These are phyloP conservation scores for Plantago elongata DNA, from an alignment of 257 asterid species.

Conservation along the genomic window DNA sequence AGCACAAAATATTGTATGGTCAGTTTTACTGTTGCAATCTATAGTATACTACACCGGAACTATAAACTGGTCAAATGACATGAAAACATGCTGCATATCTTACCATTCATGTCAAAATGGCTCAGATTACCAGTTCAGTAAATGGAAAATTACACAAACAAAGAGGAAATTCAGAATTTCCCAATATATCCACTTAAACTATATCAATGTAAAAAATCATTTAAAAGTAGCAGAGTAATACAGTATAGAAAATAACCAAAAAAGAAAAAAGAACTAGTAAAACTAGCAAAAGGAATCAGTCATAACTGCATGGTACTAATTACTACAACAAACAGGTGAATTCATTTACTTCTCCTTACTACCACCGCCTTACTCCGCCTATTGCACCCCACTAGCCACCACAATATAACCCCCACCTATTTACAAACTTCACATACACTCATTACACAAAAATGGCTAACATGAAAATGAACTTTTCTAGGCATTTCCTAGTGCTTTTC, in stretches of 20 bases:
- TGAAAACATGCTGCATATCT: background rate
- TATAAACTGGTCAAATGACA: background rate
- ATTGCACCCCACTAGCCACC: slow-evolving; percentile 17
- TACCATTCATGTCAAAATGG: background rate
- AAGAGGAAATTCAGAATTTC: background rate
- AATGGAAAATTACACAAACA: background rate
- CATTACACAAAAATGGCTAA: slow-evolving; percentile 1
- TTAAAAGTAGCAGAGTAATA: background rate
- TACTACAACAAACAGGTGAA: slow-evolving; percentile 28
- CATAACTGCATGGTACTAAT: slow-evolving; percentile 1
- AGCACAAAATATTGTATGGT: no score
- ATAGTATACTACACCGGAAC: no score
- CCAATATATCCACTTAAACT: background rate
- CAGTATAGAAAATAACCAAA: background rate
- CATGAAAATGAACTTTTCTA: slow-evolving; percentile 4
- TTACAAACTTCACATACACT: background rate
- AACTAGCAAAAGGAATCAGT: background rate
- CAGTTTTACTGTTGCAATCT: no score
- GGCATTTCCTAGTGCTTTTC: slow-evolving; percentile 15
- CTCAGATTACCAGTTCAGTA: background rate
- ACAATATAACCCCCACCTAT: slow-evolving; percentile 4
- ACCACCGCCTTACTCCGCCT: slow-evolving; percentile 29
- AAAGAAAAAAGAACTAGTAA: background rate
- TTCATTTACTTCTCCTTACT: slow-evolving; percentile 26
- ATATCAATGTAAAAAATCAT: background rate